Evolutionary conservation across 2,329 filamentous ascomycete genomes (phyloP).

Genomic region (Graphiopsis chlorocephala): DNA sequence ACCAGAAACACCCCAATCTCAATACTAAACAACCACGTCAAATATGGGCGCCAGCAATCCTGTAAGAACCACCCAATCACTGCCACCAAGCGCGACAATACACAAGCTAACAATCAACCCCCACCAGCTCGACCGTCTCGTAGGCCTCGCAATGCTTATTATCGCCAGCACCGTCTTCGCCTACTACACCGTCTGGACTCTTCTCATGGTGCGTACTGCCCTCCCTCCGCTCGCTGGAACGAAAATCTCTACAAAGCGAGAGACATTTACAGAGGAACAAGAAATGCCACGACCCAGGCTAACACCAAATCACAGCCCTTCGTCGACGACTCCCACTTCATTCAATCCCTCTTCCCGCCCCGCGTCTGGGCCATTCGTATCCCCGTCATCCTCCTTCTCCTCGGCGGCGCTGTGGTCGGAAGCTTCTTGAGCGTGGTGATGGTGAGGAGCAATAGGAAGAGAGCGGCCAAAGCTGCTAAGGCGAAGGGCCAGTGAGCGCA

Average conservation of each 20-base stretch:
- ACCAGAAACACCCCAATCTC: not conserved
- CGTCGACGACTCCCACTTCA: slow-evolving; percentile 88
- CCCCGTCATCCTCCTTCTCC: slow-evolving; percentile 89
- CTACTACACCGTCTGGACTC: slow-evolving; percentile 97
- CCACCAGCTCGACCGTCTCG: slow-evolving; percentile 80
- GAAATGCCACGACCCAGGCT: not conserved
- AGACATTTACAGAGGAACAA: too few species aligned
- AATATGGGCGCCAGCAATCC: slow-evolving; percentile 19
- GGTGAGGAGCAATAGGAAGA: slow-evolving; percentile 98
- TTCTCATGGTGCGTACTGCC: slow-evolving; percentile 74
- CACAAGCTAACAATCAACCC: not conserved
- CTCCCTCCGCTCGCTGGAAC: not conserved
- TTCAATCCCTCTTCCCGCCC: slow-evolving; percentile 92
- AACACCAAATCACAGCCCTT: slow-evolving; percentile 66
- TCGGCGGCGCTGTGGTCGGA: slow-evolving; percentile 89
- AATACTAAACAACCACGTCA: not conserved
- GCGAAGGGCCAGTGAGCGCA: slow-evolving; percentile 68
- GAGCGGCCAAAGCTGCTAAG: slow-evolving; percentile 87
- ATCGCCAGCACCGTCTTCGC: slow-evolving; percentile 70
- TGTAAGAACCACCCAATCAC: slow-evolving; percentile 1
- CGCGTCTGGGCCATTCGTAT: slow-evolving; percentile 99
- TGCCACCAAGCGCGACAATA: not conserved
- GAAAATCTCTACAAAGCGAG: too few species aligned
- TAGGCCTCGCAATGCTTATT: slow-evolving; percentile 73
- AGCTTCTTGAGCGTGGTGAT: slow-evolving; percentile 96